phyloP scores from a whole-genome alignment of 2,329 filamentous ascomycete species.

The Trichoderma sp. region DNA sequence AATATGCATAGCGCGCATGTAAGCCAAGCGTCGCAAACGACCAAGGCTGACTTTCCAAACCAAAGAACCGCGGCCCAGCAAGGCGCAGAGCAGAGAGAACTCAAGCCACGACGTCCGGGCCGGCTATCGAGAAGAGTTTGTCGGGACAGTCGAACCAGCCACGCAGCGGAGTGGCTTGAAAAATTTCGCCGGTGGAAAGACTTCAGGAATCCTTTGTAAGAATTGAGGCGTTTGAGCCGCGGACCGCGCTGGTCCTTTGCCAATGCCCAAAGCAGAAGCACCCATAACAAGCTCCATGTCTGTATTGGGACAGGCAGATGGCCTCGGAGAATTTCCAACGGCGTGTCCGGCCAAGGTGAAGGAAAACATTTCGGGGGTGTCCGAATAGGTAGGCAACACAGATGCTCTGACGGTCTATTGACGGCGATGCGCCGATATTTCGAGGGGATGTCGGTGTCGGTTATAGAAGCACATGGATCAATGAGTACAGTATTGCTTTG shows the following conservation, averaged over 20 bases:
- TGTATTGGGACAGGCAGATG: neutral
- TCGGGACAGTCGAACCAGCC: neutral
- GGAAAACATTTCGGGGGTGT: constrained; percentile 5
- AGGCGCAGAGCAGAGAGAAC: neutral
- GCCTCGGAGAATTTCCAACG: constrained; percentile 2
- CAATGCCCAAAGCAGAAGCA: neutral
- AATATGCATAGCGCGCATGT: neutral
- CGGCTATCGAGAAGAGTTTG: neutral
- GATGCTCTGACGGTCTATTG: neutral
- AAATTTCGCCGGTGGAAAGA: neutral
- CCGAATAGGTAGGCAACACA: neutral
- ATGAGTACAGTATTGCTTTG: neutral
- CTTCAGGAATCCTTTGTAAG: neutral
- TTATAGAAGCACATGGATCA: neutral
- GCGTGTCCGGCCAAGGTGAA: constrained; percentile 5
- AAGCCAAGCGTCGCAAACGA: neutral
- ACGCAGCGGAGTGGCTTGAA: neutral
- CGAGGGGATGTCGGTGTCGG: neutral
- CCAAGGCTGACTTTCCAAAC: neutral
- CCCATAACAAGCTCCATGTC: neutral
- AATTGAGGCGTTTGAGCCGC: constrained; percentile 1
- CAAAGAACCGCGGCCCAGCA: neutral
- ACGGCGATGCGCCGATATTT: neutral
- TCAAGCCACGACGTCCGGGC: neutral
- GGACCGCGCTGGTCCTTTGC: neutral